Base-by-base conservation (phyloP, 352 stramenopile species). In the Pythium utonaiense region DNA sequence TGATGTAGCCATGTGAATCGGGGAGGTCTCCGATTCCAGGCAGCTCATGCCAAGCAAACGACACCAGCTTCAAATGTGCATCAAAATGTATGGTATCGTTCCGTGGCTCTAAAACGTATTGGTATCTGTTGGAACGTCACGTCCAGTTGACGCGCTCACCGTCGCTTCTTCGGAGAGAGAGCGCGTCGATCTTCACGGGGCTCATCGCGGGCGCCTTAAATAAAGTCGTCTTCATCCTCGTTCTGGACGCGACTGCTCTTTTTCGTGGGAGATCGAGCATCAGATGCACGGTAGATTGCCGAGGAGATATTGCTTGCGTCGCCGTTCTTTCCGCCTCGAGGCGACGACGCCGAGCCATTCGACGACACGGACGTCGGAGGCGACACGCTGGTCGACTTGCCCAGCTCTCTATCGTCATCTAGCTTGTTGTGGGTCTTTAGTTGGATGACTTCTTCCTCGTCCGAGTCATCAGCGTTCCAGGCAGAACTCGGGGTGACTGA, bases 401-500 rank as follows among this genome's bases (percentile, higher is more conserved):
- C 42, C 8, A 59, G 62, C 8, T 67, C 62, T 17, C 50, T 22
- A 34, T 74, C 66, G 22, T 71, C 63, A 30, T 67, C 64, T 12
- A 70, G 50, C 19, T n/a, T n/a, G n/a, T 66, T 65, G 47, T 66
- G 57, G 49, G 71, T 67, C 71, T 76, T 83, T 9, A 91, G 71
- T 40, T 91, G 78, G 27, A 70, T 70, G 41, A 90, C 65, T 60
- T 92, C 82, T 58, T 92, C 82, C 74, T 94, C 84, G 62, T 94
- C 84, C 30, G 82, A 94, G 58, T 94, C 82, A 49, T 94, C 82
- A 9, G 75, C 64, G 49, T 78, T 88, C 84, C 84, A 94, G 6
- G 84, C 84, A 27, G 81, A 89, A 33, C 76, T 91, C 4, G 82
- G 82, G 22, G 84, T 94, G 53, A 91, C 73, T 31, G 77, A 74